Percentiles rank a stretch among this genome's conserved stretches.
Conservation (phyloP, 257 asterid genomes). For the Jasminum sambac region DNA sequence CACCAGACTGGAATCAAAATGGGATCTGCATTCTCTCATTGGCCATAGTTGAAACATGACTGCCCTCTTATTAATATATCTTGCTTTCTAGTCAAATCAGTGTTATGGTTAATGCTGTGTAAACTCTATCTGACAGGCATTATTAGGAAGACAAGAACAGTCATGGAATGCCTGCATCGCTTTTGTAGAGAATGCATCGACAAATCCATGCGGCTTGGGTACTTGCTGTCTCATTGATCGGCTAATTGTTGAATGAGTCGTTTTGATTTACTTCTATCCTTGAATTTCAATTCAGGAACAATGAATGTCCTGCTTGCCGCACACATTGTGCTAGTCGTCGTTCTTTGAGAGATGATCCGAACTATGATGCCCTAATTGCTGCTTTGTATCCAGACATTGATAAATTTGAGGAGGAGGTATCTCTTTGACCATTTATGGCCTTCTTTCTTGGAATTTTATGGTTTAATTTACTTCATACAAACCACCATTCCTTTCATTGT, state of each 20-base stretch:
- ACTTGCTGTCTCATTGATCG: slow-evolving; percentile 28
- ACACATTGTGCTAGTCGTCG: slow-evolving; percentile 99
- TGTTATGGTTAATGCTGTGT: slow-evolving; percentile 19
- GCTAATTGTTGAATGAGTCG: slow-evolving; percentile 13
- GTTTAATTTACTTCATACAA: slow-evolving; percentile 24
- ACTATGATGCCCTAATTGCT: slow-evolving; percentile 89
- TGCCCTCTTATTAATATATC: slow-evolving; percentile 1
- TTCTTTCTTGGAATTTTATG: slow-evolving; percentile 21
- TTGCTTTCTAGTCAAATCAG: slow-evolving; percentile 13
- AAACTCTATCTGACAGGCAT: slow-evolving; percentile 56
- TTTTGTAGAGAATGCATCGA: slow-evolving; percentile 99
- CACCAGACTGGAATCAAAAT: slow-evolving; percentile 7
- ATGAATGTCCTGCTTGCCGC: slow-evolving; percentile 99
- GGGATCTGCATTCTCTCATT: too few relatives aligned
- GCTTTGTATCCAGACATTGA: slow-evolving; percentile 90
- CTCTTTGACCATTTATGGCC: slow-evolving; percentile 25
- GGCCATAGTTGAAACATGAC: slow-evolving; percentile 9
- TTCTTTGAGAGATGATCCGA: slow-evolving; percentile 97
- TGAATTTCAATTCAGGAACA: slow-evolving; percentile 61
- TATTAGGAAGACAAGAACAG: slow-evolving; percentile 97
- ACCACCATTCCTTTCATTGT: slow-evolving; percentile 25
- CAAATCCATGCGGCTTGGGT: slow-evolving; percentile 99
- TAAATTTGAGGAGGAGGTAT: slow-evolving; percentile 94
- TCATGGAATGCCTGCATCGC: slow-evolving; percentile 99
- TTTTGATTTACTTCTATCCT: slow-evolving; percentile 21